phyloP scores from a whole-genome alignment of 768 basidiomycete species.

The Podaxis sp. region DNA sequence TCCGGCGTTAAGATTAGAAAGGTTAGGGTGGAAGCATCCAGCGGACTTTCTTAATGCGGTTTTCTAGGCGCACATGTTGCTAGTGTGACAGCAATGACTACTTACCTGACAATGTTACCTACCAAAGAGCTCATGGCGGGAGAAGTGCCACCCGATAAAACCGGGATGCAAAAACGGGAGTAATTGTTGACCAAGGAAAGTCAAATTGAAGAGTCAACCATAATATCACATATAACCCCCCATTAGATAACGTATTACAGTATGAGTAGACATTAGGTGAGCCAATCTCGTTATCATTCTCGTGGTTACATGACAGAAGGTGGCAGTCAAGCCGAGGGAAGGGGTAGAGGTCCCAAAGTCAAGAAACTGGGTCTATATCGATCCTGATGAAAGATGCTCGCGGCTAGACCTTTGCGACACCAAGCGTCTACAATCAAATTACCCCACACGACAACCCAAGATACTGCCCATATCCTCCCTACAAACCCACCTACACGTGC shows the following conservation, averaged over 20 bases:
- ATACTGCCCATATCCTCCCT: slow-evolving; percentile 53
- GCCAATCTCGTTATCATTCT: background rate
- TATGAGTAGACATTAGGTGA: background rate
- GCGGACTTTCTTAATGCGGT: background rate
- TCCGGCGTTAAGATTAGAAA: background rate
- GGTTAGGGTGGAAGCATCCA: background rate
- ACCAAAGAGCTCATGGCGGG: background rate
- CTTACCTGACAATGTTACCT: background rate
- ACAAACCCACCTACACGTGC: slow-evolving; percentile 42
- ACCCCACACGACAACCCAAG: slow-evolving; percentile 50
- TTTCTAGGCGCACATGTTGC: background rate
- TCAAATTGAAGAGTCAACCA: background rate
- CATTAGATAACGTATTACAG: background rate
- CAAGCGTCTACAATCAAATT: slow-evolving; percentile 51
- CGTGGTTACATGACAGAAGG: background rate
- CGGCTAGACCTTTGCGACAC: slow-evolving; percentile 41
- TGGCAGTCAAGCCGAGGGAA: slow-evolving; percentile 7
- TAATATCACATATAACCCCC: background rate
- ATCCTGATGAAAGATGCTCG: slow-evolving; percentile 37
- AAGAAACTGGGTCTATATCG: slow-evolving; percentile 32
- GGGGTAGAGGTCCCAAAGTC: slow-evolving; percentile 23
- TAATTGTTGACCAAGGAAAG: background rate
- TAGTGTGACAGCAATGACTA: background rate
- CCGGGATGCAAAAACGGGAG: background rate
- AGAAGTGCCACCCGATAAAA: background rate